Evolutionary conservation across 2,329 filamentous ascomycete species (phyloP), one percentile per base, ranked within the genome.

Genomic region (Biscogniauxia marginata): DNA sequence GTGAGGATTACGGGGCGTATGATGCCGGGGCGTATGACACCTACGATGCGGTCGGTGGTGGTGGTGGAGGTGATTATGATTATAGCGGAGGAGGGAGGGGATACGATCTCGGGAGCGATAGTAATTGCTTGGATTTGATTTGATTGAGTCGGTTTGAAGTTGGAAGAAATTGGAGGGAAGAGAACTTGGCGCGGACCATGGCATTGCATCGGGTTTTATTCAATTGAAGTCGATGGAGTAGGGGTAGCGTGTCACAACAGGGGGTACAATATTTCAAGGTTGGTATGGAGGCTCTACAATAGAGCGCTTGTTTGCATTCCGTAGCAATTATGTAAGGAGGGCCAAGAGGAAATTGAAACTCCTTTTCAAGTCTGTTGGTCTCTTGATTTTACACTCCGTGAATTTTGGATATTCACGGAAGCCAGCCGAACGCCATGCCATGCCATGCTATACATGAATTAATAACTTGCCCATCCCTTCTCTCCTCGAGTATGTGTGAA

Each of bases 401-500:
- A 16, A 16, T n/a, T 25, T 19, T 44, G 46, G 46, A 56, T 55
- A 57, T 55, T 50, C 39, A 52, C 52, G 43, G n/a, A 52, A 58
- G 57, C 62, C 56, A 55, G 34, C 60, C 62, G 22, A 64, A 66
- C 64, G 64, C 64, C 64, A 56, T 61, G 62, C 63, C 62, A 64
- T 66, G 64, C 64, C n/a, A 39, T 39, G 3, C n/a, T 16, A 39
- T n/a, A 39, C 30, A 39, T 39, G 6, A 39, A 39, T 39, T n/a
- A 39, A 39, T 16, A 11, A n/a, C 55, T 53, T 59, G 45, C 56
- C 59, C 49, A 55, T 56, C 6, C 59, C 53, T 46, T 50, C 56
- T 43, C 56, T 59, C 54, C 54, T 53, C 22, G 52, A 46, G 39
- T 58, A 56, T 39, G 39, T 58, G 54, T 39, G 47, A 49, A 46